Evolutionary conservation across 805 yeast species (phyloP).

Genomic region (Candida pseudofarinosa): DNA sequence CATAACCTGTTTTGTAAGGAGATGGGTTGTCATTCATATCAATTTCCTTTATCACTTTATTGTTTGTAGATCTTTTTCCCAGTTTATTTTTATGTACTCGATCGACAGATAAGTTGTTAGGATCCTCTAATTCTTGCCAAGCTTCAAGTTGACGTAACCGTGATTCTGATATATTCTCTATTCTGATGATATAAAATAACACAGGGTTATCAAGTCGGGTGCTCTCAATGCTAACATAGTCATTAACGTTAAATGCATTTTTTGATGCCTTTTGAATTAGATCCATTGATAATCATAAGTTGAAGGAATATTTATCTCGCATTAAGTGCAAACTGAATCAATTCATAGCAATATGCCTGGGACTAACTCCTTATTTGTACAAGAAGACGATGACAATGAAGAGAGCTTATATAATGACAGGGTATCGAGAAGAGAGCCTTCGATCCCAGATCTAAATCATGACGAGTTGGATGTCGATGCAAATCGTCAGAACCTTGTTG

Average conservation of each 20-base stretch:
- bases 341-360: background rate
- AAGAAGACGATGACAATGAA: background rate
- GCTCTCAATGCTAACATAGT: constrained; percentile 6
- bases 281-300: background rate
- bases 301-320: background rate
- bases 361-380: constrained; percentile 1
- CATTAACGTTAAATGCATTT: constrained; percentile 8
- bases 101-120: constrained; percentile 59
- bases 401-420: background rate
- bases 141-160: constrained; percentile 52
- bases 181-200: constrained; percentile 53
- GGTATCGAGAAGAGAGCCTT: background rate
- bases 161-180: constrained; percentile 52
- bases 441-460: background rate
- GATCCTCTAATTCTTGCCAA: constrained; percentile 48
- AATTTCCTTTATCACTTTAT: constrained; percentile 43
- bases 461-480: background rate
- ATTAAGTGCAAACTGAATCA: background rate
- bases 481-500: background rate
- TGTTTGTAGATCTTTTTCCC: constrained; percentile 13
- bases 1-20: background rate
- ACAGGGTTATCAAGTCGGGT: constrained; percentile 14
- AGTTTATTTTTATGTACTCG: constrained; percentile 31
- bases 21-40: constrained; percentile 19
- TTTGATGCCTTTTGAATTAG: background rate